phyloP scores from a whole-genome alignment of 768 basidiomycete species.

The Xerocomellus chrysenteron region DNA sequence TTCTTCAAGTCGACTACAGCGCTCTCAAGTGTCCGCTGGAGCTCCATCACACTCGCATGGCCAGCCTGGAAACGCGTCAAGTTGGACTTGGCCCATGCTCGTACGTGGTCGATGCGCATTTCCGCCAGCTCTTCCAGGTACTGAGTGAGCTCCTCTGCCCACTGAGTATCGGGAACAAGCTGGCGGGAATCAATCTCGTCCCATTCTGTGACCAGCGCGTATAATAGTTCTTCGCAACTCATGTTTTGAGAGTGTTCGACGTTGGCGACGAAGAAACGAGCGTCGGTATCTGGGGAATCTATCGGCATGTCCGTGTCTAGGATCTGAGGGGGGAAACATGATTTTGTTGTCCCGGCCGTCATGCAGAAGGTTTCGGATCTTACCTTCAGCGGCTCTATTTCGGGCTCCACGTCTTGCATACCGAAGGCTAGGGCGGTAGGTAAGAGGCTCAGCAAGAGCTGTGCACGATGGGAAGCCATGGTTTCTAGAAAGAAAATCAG shows the following conservation, averaged over 20 bases:
- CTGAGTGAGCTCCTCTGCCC: conserved; percentile 39
- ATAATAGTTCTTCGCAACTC: conserved; percentile 11
- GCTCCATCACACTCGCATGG: conserved; percentile 43
- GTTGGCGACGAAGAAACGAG: conserved; percentile 36
- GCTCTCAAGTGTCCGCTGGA: conserved; percentile 45
- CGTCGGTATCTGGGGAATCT: conserved; percentile 34
- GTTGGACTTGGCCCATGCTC: conserved; percentile 51
- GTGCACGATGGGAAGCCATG: conserved; percentile 45
- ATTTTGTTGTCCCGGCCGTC: neutral
- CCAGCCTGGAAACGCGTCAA: conserved; percentile 44
- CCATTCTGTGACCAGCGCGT: conserved; percentile 32
- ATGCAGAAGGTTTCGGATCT: neutral
- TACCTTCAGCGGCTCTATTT: conserved; percentile 51
- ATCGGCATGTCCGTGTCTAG: conserved; percentile 50
- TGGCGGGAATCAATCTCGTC: conserved; percentile 31
- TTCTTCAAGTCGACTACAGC: conserved; percentile 46
- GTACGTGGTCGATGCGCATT: conserved; percentile 46
- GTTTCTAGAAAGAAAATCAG: conserved; percentile 36
- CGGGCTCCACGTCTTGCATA: conserved; percentile 43
- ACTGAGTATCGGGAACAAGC: conserved; percentile 39
- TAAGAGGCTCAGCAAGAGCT: conserved; percentile 41
- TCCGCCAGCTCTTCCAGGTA: conserved; percentile 44
- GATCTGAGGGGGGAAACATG: conserved; percentile 38
- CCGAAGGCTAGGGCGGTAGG: conserved; percentile 50
- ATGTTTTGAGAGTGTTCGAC: conserved; percentile 13